These are phyloP conservation scores for Cutaneotrichosporon daszewskae DNA, from an alignment of 1,284 basidiomycete genomes.

Conservation along the genomic window DNA sequence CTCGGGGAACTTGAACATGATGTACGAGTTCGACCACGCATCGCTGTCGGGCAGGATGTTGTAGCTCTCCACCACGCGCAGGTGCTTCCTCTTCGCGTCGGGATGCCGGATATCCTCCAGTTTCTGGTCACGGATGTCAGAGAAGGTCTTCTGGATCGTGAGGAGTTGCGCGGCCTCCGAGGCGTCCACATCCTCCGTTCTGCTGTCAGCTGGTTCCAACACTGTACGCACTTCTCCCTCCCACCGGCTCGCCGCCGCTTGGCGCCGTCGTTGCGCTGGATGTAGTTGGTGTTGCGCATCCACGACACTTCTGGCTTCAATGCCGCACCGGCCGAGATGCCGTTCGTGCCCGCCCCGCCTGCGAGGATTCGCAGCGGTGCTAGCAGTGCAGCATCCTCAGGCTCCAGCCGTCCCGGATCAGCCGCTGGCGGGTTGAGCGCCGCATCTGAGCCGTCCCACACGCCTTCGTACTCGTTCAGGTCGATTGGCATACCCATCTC, in stretches of 20 bases:
- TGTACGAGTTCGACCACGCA: constrained; percentile 84
- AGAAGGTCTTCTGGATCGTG: constrained; percentile 77
- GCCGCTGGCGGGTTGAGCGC: constrained; percentile 66
- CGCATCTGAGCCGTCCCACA: constrained; percentile 74
- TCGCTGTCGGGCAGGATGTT: constrained; percentile 80
- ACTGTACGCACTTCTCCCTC: constrained; percentile 15
- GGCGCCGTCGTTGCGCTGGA: constrained; percentile 53
- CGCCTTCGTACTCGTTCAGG: constrained; percentile 68
- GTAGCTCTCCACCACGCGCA: constrained; percentile 72
- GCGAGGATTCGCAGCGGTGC: constrained; percentile 24
- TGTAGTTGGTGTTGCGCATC: constrained; percentile 82
- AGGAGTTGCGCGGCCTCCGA: constrained; percentile 71
- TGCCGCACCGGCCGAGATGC: constrained; percentile 2
- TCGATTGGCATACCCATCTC: constrained; percentile 93
- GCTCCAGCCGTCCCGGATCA: constrained; percentile 24
- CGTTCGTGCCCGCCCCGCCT: constrained; percentile 8
- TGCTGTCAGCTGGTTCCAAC: neutral
- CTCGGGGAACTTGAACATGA: constrained; percentile 81
- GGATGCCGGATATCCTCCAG: constrained; percentile 59
- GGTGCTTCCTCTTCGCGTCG: constrained; percentile 62
- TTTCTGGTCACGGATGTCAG: constrained; percentile 56
- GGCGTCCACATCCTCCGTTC: constrained; percentile 59
- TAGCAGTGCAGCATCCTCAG: constrained; percentile 33
- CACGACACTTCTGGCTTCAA: constrained; percentile 63
- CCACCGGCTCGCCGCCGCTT: constrained; percentile 20